phyloP scores from a whole-genome alignment of 164 flowering plant genomes.

The Litsea cubeba region DNA sequence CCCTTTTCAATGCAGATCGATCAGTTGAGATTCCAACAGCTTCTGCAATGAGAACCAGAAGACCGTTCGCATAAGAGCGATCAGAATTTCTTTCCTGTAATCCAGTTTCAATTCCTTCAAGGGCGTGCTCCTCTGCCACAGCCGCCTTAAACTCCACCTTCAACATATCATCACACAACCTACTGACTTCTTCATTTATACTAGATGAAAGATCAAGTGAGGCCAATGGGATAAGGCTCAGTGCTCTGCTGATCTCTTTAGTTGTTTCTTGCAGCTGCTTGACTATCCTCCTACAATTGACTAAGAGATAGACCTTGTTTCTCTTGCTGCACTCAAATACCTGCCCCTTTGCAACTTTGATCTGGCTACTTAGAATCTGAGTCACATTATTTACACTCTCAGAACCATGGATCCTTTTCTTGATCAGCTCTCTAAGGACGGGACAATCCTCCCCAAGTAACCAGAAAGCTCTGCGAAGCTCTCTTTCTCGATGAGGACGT shows the following conservation, averaged over 20 bases:
- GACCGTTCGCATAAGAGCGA: constrained; percentile 57
- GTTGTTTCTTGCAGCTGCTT: constrained; percentile 34
- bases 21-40: constrained; percentile 62
- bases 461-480: constrained; percentile 40
- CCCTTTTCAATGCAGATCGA: constrained; percentile 40
- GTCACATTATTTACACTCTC: constrained; percentile 34
- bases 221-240: constrained; percentile 48
- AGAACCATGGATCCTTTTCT: constrained; percentile 22
- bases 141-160: constrained; percentile 54
- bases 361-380: constrained; percentile 39
- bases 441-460: constrained; percentile 45
- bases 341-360: constrained; percentile 42
- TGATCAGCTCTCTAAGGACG: constrained; percentile 45
- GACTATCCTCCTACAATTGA: constrained; percentile 43
- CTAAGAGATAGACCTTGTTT: constrained; percentile 53
- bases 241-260: constrained; percentile 54
- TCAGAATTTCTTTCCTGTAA: constrained; percentile 57
- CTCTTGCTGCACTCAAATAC: constrained; percentile 46
- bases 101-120: constrained; percentile 63
- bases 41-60: constrained; percentile 49
- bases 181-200: constrained; percentile 37
- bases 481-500: constrained; percentile 51
- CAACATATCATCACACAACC: constrained; percentile 39
- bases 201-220: constrained; percentile 40
- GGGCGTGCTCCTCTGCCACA: constrained; percentile 45